Conservation (phyloP, 2,329 filamentous ascomycete species). For the Nemania abortiva region DNA sequence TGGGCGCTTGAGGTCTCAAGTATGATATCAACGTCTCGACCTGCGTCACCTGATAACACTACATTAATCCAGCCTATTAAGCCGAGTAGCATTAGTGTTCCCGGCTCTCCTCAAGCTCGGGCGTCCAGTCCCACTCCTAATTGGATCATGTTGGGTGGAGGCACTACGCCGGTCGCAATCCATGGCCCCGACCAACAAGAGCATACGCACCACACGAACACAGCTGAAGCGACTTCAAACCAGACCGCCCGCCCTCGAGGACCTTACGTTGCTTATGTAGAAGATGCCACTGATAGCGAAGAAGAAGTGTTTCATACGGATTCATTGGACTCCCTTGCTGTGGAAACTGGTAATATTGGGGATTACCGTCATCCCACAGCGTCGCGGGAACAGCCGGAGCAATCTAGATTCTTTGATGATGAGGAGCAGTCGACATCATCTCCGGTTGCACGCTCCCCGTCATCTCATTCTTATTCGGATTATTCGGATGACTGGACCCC, state of each 20-base stretch:
- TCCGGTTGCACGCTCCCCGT: too few relatives aligned
- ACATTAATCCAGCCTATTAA: not conserved
- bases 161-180: not conserved
- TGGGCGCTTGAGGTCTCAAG: not conserved
- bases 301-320: not conserved
- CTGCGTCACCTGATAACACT: not conserved
- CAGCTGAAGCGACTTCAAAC: not conserved
- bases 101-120: not conserved
- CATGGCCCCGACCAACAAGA: not conserved
- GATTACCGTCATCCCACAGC: not conserved
- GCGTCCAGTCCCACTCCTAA: not conserved
- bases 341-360: not conserved
- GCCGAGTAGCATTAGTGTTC: too few relatives aligned
- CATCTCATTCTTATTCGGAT: too few relatives aligned
- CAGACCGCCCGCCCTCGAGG: not conserved
- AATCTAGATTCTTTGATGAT: too few relatives aligned
- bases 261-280: conserved; percentile 6
- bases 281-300: conserved; percentile 15
- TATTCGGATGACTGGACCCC: too few relatives aligned
- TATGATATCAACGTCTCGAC: not conserved
- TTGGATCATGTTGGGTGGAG: not conserved
- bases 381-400: too few relatives aligned
- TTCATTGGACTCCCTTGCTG: not conserved
- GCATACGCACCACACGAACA: not conserved
- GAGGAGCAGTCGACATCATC: too few relatives aligned